A percentile compares a stretch with the other conserved stretches of the same genome.
Evolutionary conservation across 2,329 filamentous ascomycete genomes (phyloP).

Genomic region (Colletotrichum plurivorum): DNA sequence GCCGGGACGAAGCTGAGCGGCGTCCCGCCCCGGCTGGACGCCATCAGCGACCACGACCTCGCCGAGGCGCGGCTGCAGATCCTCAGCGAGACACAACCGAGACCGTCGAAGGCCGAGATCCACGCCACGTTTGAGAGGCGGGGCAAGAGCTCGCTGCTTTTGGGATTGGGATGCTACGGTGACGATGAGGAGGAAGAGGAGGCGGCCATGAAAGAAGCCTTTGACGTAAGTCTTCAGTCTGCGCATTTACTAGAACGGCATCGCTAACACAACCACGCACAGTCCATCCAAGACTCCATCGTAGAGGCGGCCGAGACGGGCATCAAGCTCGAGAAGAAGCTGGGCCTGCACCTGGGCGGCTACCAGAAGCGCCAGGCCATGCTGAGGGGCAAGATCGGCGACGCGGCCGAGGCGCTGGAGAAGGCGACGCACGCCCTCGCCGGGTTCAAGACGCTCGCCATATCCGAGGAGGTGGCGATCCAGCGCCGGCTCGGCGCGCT

Average conservation of each 20-base stretch:
- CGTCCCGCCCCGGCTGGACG: constrained; percentile 70
- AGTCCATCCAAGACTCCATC: constrained; percentile 82
- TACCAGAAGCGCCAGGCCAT: constrained; percentile 90
- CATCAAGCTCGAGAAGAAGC: constrained; percentile 93
- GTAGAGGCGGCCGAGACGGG: constrained; percentile 82
- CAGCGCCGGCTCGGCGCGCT: constrained; percentile 79
- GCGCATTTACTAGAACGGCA: too few relatives aligned
- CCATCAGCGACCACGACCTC: constrained; percentile 79
- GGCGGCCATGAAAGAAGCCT: constrained; percentile 76
- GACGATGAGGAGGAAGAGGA: constrained; percentile 80
- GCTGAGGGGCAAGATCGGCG: constrained; percentile 82
- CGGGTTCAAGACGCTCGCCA: constrained; percentile 81
- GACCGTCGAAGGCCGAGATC: constrained; percentile 65
- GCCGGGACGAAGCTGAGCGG: constrained; percentile 76
- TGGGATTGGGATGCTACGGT: constrained; percentile 85
- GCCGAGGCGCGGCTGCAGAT: constrained; percentile 84
- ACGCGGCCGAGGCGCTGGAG: constrained; percentile 81
- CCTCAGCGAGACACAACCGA: constrained; percentile 74
- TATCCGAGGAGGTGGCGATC: constrained; percentile 85
- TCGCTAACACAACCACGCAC: constrained; percentile 16
- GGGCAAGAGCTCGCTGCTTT: constrained; percentile 72
- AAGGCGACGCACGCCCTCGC: constrained; percentile 81
- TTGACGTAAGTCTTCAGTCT: constrained; percentile 71
- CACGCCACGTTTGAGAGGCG: constrained; percentile 67
- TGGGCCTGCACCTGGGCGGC: constrained; percentile 88